These are phyloP conservation scores for Magnolia changhungtana DNA, from an alignment of 164 flowering plant species.

Conservation along the genomic window DNA sequence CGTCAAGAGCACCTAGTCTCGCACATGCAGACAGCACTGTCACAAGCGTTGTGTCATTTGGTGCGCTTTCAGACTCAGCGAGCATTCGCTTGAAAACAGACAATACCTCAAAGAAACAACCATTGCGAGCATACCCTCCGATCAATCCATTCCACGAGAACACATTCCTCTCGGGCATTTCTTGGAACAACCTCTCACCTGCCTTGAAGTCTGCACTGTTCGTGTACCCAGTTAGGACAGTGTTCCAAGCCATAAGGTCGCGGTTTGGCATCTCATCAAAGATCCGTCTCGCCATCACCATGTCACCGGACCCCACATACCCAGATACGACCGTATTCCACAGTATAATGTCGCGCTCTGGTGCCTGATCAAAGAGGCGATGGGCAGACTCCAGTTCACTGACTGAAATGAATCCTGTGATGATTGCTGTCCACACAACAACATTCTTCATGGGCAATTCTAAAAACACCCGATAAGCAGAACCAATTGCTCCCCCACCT, in stretches of 20 bases:
- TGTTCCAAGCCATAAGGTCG: slow-evolving; percentile 67
- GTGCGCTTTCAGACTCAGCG: slow-evolving; percentile 33
- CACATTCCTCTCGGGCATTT: slow-evolving; percentile 54
- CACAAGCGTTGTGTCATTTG: slow-evolving; percentile 63
- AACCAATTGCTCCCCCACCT: slow-evolving; percentile 24
- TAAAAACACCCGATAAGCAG: slow-evolving; percentile 45
- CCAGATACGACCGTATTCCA: slow-evolving; percentile 71
- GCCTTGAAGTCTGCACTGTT: slow-evolving; percentile 39
- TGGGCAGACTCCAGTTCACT: slow-evolving; percentile 44
- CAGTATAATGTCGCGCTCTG: slow-evolving; percentile 56
- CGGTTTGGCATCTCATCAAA: slow-evolving; percentile 47
- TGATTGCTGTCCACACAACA: slow-evolving; percentile 65
- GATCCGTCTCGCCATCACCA: slow-evolving; percentile 41
- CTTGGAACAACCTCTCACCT: slow-evolving; percentile 44
- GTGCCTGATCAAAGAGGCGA: slow-evolving; percentile 48
- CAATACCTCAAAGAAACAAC: slow-evolving; percentile 41
- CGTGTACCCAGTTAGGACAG: slow-evolving; percentile 52
- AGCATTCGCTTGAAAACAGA: slow-evolving; percentile 53
- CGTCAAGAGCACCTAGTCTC: slow-evolving; percentile 55
- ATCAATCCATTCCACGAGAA: slow-evolving; percentile 77
- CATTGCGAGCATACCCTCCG: slow-evolving; percentile 49
- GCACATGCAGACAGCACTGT: slow-evolving; percentile 60
- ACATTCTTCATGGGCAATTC: slow-evolving; percentile 61
- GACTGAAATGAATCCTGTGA: slow-evolving; percentile 37
- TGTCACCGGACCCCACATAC: slow-evolving; percentile 42